Evolutionary conservation across 345 rosid species (phyloP).

Genomic region (Melaleuca alternifolia): DNA sequence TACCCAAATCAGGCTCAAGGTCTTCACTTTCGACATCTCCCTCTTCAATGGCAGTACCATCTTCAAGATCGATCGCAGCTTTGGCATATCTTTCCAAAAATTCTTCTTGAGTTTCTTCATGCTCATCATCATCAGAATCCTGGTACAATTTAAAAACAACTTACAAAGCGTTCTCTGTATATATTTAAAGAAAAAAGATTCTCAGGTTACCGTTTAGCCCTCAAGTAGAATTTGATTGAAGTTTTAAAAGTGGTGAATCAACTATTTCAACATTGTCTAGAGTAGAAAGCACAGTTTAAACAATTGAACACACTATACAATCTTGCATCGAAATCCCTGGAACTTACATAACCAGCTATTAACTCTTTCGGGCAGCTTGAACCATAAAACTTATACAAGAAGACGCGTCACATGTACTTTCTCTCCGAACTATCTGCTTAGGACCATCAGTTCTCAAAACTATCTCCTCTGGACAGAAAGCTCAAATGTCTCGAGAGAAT

Average conservation of each 20-base stretch:
- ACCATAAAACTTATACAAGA: neutral
- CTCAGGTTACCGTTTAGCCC: neutral
- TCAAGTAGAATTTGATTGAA: neutral
- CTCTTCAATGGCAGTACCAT: constrained; percentile 40
- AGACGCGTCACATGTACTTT: neutral
- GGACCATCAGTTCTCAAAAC: neutral
- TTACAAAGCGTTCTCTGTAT: neutral
- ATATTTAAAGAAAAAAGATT: neutral
- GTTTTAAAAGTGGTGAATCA: neutral
- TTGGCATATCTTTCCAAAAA: constrained; percentile 77
- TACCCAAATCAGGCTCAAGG: constrained; percentile 57
- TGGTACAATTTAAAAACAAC: constrained; percentile 10
- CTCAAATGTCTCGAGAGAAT: neutral
- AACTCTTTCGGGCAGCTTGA: neutral
- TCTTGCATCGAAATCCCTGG: neutral
- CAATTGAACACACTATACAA: neutral
- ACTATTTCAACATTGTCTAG: neutral
- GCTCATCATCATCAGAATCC: constrained; percentile 76
- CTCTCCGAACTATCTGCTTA: neutral
- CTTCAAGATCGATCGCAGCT: constrained; percentile 56
- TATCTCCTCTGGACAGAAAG: neutral
- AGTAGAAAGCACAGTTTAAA: neutral
- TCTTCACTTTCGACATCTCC: constrained; percentile 65
- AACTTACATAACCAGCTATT: neutral
- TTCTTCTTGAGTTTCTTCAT: constrained; percentile 79